Evolutionary conservation across 2,329 filamentous ascomycete species (phyloP).

Genomic region (Colletotrichum sidae): DNA sequence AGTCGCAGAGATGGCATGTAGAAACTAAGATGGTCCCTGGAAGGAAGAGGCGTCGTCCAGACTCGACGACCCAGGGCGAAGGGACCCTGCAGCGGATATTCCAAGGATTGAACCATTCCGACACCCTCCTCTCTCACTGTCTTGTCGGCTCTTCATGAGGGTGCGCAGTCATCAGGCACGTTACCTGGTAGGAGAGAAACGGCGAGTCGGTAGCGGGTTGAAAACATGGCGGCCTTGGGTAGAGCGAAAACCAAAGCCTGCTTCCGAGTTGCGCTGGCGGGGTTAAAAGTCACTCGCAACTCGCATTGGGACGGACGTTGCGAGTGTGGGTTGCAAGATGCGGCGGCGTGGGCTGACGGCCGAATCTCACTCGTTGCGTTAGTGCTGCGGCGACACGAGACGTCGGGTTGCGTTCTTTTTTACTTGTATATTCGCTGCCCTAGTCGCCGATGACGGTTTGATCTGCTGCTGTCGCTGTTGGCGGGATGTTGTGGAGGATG

Average conservation of each 20-base stretch:
- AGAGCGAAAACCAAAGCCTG: conserved; percentile 1
- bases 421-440: not conserved
- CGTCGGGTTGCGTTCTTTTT: not conserved
- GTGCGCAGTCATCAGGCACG: not conserved
- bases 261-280: not conserved
- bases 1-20: not conserved
- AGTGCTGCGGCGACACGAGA: not conserved
- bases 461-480: not conserved
- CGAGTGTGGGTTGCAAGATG: conserved; percentile 26
- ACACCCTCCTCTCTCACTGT: no score
- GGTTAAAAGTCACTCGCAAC: not conserved
- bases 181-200: not conserved
- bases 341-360: conserved; percentile 29
- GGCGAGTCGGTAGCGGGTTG: conserved; percentile 9
- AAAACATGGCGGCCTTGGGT: not conserved
- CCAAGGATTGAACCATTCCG: conserved; percentile 1
- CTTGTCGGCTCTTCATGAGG: no score
- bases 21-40: not conserved
- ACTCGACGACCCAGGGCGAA: not conserved
- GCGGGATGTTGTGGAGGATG: no score
- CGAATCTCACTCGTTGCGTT: conserved; percentile 27
- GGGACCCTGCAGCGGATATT: conserved; percentile 18
- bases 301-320: not conserved
- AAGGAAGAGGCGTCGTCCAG: conserved; percentile 5
- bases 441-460: conserved; percentile 5